These are phyloP conservation scores for Trypanosoma platydactyli DNA, from an alignment of 208 protist species.

Conservation along the genomic window DNA sequence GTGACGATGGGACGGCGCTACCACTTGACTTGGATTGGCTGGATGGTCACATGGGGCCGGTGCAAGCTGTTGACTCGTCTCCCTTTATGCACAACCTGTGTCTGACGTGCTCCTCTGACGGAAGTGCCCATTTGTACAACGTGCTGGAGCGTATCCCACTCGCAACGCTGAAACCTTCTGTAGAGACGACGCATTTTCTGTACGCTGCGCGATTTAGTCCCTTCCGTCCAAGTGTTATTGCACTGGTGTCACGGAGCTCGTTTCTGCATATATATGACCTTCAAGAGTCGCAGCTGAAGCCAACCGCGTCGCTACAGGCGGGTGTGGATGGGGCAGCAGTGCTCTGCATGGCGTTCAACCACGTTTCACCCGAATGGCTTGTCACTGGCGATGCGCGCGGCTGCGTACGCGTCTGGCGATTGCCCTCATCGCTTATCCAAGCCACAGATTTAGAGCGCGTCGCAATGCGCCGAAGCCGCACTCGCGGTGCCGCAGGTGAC, in stretches of 20 bases:
- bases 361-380: conserved; percentile 57
- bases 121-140: conserved; percentile 77
- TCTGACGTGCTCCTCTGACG: conserved; percentile 85
- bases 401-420: conserved; percentile 64
- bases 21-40: conserved; percentile 77
- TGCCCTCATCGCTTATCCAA: conserved; percentile 71
- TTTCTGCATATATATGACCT: conserved; percentile 88
- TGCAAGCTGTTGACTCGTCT: conserved; percentile 74
- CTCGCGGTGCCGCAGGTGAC: neutral
- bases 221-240: conserved; percentile 78
- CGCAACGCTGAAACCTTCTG: conserved; percentile 77
- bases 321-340: conserved; percentile 64
- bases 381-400: conserved; percentile 79
- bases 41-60: conserved; percentile 68
- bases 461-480: conserved; percentile 46
- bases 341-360: conserved; percentile 69
- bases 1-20: conserved; percentile 14
- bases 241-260: conserved; percentile 74
- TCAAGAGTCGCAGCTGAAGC: conserved; percentile 55
- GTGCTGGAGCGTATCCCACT: conserved; percentile 68
- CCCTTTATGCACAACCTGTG: conserved; percentile 90
- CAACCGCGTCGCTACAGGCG: conserved; percentile 60
- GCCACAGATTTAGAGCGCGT: conserved; percentile 78
- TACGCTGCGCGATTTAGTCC: conserved; percentile 87
- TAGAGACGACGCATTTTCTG: conserved; percentile 80